A percentile compares a stretch with the other conserved stretches of the same genome.
phyloP scores from a whole-genome alignment of 192 early-diverging fungal genomes.

The Umbelopsis vinacea region DNA sequence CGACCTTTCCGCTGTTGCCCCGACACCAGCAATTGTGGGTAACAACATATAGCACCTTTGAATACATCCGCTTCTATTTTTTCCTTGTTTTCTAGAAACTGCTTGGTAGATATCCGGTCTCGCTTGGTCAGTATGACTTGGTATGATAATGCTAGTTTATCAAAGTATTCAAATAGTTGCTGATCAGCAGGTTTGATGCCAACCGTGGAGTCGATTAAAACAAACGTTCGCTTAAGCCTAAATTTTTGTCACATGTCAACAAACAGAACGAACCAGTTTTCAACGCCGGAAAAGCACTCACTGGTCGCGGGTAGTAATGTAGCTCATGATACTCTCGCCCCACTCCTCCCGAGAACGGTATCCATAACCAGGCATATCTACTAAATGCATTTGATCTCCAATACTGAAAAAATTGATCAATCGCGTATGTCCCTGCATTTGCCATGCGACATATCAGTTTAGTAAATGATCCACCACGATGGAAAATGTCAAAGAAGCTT shows the following conservation, averaged over 20 bases:
- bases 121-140: constrained; percentile 57
- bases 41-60: constrained; percentile 53
- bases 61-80: constrained; percentile 47
- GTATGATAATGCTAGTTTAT: constrained; percentile 47
- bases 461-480: neutral
- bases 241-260: neutral
- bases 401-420: constrained; percentile 60
- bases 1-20: constrained; percentile 42
- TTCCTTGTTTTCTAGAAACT: constrained; percentile 40
- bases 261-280: neutral
- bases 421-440: constrained; percentile 51
- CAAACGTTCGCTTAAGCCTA: constrained; percentile 51
- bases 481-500: constrained; percentile 18
- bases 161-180: constrained; percentile 48
- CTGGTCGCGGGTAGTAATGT: constrained; percentile 47
- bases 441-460: neutral
- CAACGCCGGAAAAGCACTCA: constrained; percentile 26
- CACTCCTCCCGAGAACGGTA: constrained; percentile 56
- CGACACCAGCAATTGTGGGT: constrained; percentile 45
- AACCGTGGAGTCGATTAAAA: constrained; percentile 49
- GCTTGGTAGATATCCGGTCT: constrained; percentile 43
- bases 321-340: constrained; percentile 53
- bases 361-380: constrained; percentile 65
- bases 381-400: constrained; percentile 46
- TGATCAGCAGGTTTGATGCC: constrained; percentile 53